phyloP scores from a whole-genome alignment of 257 asterid genomes.

The Nicotiana sylvestris region DNA sequence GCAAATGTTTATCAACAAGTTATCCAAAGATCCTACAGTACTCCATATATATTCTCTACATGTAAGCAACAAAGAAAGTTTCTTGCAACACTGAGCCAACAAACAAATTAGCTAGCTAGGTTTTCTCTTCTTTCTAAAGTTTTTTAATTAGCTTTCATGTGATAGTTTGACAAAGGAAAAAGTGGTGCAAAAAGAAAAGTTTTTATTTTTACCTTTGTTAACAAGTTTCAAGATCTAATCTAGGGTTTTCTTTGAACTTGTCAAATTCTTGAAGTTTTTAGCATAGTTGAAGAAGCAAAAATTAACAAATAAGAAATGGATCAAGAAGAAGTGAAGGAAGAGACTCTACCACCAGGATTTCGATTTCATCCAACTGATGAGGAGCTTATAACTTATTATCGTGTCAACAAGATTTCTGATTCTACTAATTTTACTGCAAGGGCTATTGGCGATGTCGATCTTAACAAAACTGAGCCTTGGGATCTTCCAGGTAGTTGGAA shows the following conservation, averaged over 20 bases:
- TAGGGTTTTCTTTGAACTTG: conserved; percentile 32
- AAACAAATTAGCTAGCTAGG: not conserved
- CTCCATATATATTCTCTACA: conserved; percentile 16
- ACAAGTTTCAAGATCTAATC: not conserved
- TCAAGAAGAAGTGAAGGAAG: conserved; percentile 46
- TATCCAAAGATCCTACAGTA: conserved; percentile 3
- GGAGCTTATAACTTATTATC: conserved; percentile 80
- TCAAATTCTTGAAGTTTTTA: conserved; percentile 21
- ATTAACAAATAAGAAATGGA: conserved; percentile 28
- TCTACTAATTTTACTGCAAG: conserved; percentile 52
- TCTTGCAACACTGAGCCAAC: not conserved
- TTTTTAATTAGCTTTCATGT: not conserved
- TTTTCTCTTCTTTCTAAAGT: not conserved
- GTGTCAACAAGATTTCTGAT: conserved; percentile 71
- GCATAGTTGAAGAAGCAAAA: conserved; percentile 16
- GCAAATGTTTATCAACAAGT: conserved; percentile 9
- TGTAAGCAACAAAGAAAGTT: conserved; percentile 13
- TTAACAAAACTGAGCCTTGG: conserved; percentile 95
- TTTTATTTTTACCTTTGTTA: not conserved
- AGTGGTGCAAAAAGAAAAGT: not conserved
- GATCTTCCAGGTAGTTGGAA: conserved; percentile 76
- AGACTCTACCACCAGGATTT: conserved; percentile 76
- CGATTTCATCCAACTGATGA: conserved; percentile 88
- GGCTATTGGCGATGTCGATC: conserved; percentile 90
- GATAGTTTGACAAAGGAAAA: not conserved